Base-by-base conservation (phyloP, 2,329 filamentous ascomycete species). In the Colletotrichum horii region DNA sequence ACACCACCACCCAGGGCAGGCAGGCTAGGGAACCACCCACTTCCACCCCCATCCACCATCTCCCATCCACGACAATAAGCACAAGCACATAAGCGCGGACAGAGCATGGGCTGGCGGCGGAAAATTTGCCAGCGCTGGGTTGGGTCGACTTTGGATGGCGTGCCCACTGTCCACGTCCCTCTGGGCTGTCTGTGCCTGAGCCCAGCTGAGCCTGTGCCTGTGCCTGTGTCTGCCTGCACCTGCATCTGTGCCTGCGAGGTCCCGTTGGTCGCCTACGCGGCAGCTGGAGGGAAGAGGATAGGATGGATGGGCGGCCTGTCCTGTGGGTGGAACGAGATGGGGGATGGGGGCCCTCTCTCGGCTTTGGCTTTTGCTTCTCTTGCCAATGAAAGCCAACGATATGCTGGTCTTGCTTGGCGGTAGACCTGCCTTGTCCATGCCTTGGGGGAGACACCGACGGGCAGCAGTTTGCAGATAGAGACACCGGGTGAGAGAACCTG, bases 71-170 rank as follows among this genome's bases (percentile, higher is more conserved):
- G 43, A n/a, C 64, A 28, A 55, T 66, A 52, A 32, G 64, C 67
- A 30, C 58, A 28, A 24, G 28, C 70, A 43, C 32, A 69, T 56
- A 61, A 73, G 43, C 58, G 58, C 66, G 34, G 55, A 56, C 56
- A 64, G 43, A 62, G 38, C 73, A 65, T 75, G 65, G 74, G 70
- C 58, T 61, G 55, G 38, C n/a, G 36, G 34, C 56, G 64, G 70
- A 74, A 68, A 76, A 48, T 74, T 60, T 76, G 70, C 64, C 32
- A 70, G 58, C 28, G 52, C 28, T 68, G 64, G 70, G 64, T 36
- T 76, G 70, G 70, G 70, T 22, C 52, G 26, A 69, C 64, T 22
- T 52, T 52, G 43, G 43, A 73, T 55, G 55, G 72, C 72, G 72
- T 75, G 30, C 58, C 58, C 58, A 62, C 58, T 62, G 58, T 34